Evolutionary conservation across 306 rosid genomes (phyloP), one percentile per base, ranked within the genome.

Genomic region (Astragalus glycyphyllos): DNA sequence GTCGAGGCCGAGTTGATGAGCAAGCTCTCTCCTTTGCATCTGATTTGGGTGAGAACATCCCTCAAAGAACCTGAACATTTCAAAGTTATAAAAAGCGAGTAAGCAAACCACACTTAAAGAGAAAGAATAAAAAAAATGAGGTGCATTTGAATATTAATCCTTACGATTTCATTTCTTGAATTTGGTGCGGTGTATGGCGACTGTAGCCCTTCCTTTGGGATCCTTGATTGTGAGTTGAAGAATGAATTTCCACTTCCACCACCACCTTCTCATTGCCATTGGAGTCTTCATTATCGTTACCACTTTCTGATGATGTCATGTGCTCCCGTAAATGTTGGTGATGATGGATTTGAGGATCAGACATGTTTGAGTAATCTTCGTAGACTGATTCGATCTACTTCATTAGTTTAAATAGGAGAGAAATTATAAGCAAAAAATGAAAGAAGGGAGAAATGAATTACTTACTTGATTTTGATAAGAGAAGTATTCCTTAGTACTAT

Each of bases 1-100:
- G n/a, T n/a, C n/a, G n/a, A n/a, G n/a, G n/a, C n/a, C n/a, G n/a
- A n/a, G n/a, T n/a, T n/a, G n/a, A n/a, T n/a, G n/a, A n/a, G n/a
- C n/a, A n/a, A n/a, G n/a, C n/a, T n/a, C n/a, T n/a, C n/a, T n/a
- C n/a, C n/a, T n/a, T n/a, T n/a, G n/a, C n/a, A n/a, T n/a, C n/a
- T n/a, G n/a, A 61, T 90, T 89, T 41, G 96, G 97, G 76, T 87
- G 96, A 12, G 97, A 92, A 41, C 86, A 87, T 48, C 81, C 84
- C 79, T 87, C 83, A 80, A 87, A 94, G 85, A 90, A 84, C 11
- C 98, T 90, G 79, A 57, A 16, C 3, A 73, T 40, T 23, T 11
- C 1, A 11, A 7, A 58, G 12, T 6, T 50, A 48, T 10, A 71
- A n/a, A 4, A 16, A n/a, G 12, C 40, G 40, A 35, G 2, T 58